Percentiles rank a stretch among this genome's conserved stretches.
phyloP scores from a whole-genome alignment of 2,329 filamentous ascomycete genomes.

The Apiospora pterosperma region DNA sequence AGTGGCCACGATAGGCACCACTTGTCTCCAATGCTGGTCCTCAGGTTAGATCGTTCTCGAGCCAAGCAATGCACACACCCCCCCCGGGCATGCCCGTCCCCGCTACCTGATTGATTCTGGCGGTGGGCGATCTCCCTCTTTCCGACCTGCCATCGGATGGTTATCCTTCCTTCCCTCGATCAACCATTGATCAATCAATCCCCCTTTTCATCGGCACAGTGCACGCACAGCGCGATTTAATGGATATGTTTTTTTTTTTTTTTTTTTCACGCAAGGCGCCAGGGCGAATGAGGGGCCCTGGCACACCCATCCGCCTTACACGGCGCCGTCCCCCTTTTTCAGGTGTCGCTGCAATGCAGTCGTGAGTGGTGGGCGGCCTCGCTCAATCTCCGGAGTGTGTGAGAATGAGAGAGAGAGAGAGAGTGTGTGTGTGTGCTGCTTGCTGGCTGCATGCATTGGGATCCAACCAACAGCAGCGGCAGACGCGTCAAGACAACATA shows the following conservation, averaged over 20 bases:
- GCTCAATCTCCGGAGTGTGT: neutral
- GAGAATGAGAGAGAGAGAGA: no score
- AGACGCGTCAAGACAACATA: neutral
- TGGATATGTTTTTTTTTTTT: no score
- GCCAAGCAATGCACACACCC: neutral
- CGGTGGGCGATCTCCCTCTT: conserved; percentile 1
- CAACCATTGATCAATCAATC: neutral
- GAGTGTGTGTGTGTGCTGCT: neutral
- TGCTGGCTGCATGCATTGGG: neutral
- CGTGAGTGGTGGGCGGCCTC: neutral
- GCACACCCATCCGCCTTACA: neutral
- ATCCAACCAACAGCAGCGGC: neutral
- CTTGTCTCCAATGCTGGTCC: conserved; percentile 6
- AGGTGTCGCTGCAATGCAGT: neutral
- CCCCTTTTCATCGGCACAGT: neutral
- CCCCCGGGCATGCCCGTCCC: neutral
- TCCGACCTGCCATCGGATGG: neutral
- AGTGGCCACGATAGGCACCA: conserved; percentile 9
- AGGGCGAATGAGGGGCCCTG: neutral
- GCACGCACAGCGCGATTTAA: neutral
- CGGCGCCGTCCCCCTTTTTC: neutral
- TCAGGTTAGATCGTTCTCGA: neutral
- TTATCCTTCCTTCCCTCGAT: neutral
- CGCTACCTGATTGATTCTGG: neutral
- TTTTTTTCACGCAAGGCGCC: neutral